phyloP scores from a whole-genome alignment of 108 stramenopile genomes.

The Cylindrotheca closterium region DNA sequence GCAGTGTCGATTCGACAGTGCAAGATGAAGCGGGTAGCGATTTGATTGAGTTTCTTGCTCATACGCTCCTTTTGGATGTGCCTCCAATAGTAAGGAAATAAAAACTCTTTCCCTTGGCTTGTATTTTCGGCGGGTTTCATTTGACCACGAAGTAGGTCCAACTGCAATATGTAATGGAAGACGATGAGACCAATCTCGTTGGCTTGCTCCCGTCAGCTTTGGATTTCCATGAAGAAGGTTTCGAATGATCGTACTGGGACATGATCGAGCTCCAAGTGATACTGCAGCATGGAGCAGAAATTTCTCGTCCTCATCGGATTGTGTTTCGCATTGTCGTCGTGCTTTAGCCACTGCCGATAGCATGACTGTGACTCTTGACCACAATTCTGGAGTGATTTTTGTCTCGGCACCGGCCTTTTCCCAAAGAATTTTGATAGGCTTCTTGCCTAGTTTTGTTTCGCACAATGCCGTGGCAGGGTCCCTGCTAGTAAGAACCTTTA shows the following conservation, averaged over 20 bases:
- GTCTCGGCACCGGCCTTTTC: conserved; percentile 4
- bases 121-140: conserved; percentile 11
- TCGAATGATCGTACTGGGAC: too few relatives aligned
- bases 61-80: conserved; percentile 7
- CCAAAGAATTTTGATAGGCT: conserved; percentile 21
- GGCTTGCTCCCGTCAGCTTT: conserved; percentile 22
- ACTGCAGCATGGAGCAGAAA: conserved; percentile 39
- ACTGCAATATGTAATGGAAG: conserved; percentile 35
- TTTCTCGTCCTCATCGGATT: not conserved
- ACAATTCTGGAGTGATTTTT: conserved; percentile 22
- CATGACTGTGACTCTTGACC: conserved; percentile 27
- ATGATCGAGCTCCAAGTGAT: conserved; percentile 23
- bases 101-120: conserved; percentile 23
- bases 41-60: conserved; percentile 4
- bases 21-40: conserved; percentile 39
- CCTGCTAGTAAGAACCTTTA: conserved; percentile 12
- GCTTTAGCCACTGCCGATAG: conserved; percentile 27
- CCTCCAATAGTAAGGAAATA: conserved; percentile 16
- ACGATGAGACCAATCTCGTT: conserved; percentile 10
- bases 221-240: too few relatives aligned
- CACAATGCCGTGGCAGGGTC: conserved; percentile 27
- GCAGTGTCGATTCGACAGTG: conserved; percentile 29
- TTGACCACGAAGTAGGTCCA: conserved; percentile 15
- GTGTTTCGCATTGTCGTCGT: conserved; percentile 6
- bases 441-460: conserved; percentile 20